phyloP scores from a whole-genome alignment of 192 early-diverging fungal species.

The Oehlia diaphana region DNA sequence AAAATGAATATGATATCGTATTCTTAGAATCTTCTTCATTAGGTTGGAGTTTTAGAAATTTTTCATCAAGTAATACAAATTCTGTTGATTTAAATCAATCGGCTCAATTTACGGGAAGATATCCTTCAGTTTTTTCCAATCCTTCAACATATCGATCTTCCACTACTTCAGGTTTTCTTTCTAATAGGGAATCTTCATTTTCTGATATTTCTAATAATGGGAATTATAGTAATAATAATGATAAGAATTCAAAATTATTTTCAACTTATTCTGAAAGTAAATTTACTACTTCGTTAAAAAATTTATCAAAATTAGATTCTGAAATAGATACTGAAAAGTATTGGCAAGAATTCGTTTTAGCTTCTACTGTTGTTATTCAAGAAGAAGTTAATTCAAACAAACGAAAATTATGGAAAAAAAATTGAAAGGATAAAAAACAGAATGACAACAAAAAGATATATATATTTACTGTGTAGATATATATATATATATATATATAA shows the following conservation, averaged over 20 bases:
- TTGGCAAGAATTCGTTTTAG: conserved; percentile 22
- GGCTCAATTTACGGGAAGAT: background rate
- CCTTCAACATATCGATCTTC: background rate
- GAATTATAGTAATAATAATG: background rate
- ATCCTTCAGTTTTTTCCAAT: background rate
- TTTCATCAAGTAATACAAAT: too few species aligned
- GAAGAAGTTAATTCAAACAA: conserved; percentile 9
- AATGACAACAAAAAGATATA: too few species aligned
- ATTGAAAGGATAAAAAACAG: too few species aligned
- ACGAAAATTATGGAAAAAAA: background rate
- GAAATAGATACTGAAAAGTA: background rate
- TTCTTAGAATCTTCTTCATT: background rate
- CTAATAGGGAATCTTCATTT: background rate
- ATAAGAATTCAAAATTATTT: background rate
- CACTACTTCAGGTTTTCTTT: background rate
- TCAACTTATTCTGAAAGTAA: background rate
- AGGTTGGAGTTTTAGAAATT: conserved; percentile 3
- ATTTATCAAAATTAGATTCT: background rate
- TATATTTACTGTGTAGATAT: too few species aligned
- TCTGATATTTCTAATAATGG: background rate
- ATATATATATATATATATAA: too few species aligned
- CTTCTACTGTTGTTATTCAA: conserved; percentile 10
- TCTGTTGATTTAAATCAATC: background rate
- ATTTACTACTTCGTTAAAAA: background rate
- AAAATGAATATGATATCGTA: conserved; percentile 7